Percentiles rank a stretch among this genome's conserved stretches.
Evolutionary conservation across 1,139 yeast species (phyloP).

Genomic region (Protomyces gravidus): DNA sequence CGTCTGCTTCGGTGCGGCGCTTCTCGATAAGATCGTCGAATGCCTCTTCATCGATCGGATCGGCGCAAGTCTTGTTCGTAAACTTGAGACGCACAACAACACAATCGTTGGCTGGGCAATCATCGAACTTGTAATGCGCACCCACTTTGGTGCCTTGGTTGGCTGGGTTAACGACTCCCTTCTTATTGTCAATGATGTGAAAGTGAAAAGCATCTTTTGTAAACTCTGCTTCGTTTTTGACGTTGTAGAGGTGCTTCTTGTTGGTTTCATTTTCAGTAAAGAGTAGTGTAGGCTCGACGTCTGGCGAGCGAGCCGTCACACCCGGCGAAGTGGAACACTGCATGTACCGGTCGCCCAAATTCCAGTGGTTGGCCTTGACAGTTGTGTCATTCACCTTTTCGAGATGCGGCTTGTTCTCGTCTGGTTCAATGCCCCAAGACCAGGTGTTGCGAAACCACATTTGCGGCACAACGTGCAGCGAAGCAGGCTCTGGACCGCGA

Average conservation of each 20-base stretch:
- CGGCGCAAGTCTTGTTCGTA: slow-evolving; percentile 42
- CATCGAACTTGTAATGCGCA: slow-evolving; percentile 78
- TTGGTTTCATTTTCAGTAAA: slow-evolving; percentile 92
- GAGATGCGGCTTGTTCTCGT: slow-evolving; percentile 53
- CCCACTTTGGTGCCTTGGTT: slow-evolving; percentile 68
- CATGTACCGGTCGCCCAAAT: slow-evolving; percentile 66
- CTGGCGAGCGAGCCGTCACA: slow-evolving; percentile 44
- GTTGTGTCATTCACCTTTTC: slow-evolving; percentile 47
- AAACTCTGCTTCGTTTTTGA: slow-evolving; percentile 53
- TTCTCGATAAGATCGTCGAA: slow-evolving; percentile 69
- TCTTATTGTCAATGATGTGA: slow-evolving; percentile 58
- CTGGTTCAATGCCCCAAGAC: slow-evolving; percentile 74
- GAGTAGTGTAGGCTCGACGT: slow-evolving; percentile 65
- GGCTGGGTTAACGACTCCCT: slow-evolving; percentile 64
- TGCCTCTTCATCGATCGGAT: slow-evolving; percentile 61
- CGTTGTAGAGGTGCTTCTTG: slow-evolving; percentile 58
- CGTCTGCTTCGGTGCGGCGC: slow-evolving; percentile 87
- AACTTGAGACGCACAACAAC: slow-evolving; percentile 82
- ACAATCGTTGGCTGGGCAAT: slow-evolving; percentile 83
- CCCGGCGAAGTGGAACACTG: slow-evolving; percentile 91
- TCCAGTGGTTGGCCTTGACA: slow-evolving; percentile 62
- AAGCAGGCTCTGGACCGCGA: slow-evolving; percentile 77
- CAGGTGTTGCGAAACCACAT: slow-evolving; percentile 84
- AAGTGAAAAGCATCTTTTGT: slow-evolving; percentile 94
- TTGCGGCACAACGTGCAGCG: slow-evolving; percentile 83